Percentiles rank a stretch among this genome's conserved stretches.
phyloP scores from a whole-genome alignment of 2,329 filamentous ascomycete species.

The Botrytis deweyae region DNA sequence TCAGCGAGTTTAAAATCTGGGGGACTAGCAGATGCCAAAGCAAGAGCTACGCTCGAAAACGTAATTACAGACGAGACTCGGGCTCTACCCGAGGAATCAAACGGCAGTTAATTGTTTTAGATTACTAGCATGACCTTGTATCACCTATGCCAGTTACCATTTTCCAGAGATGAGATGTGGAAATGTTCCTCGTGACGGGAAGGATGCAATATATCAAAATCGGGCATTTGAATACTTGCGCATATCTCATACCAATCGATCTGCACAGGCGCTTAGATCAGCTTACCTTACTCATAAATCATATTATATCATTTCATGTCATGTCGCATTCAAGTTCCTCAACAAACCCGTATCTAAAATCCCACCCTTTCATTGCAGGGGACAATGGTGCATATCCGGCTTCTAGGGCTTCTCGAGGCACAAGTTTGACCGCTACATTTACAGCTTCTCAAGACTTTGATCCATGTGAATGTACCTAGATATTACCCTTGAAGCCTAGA shows the following conservation, averaged over 20 bases:
- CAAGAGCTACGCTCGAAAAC: slow-evolving; percentile 29
- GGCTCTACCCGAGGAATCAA: slow-evolving; percentile 4
- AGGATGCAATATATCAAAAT: slow-evolving; percentile 5
- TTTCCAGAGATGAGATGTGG: slow-evolving; percentile 9
- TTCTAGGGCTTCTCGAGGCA: background rate
- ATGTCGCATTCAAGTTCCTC: background rate
- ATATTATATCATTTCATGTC: background rate
- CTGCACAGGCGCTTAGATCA: slow-evolving; percentile 19
- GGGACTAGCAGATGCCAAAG: slow-evolving; percentile 13
- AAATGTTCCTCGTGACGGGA: slow-evolving; percentile 8
- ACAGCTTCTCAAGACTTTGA: background rate
- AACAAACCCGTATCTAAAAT: background rate
- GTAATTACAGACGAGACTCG: slow-evolving; percentile 33
- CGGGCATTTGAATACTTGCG: slow-evolving; percentile 7
- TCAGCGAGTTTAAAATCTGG: slow-evolving; percentile 23
- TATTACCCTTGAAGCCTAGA: slow-evolving; percentile 1
- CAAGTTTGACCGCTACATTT: slow-evolving; percentile 22
- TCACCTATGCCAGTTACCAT: background rate
- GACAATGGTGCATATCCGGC: background rate
- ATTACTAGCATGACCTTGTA: slow-evolving; percentile 15
- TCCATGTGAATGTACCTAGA: background rate
- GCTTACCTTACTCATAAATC: slow-evolving; percentile 8
- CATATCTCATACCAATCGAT: slow-evolving; percentile 4
- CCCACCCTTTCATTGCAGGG: background rate
- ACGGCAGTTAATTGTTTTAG: slow-evolving; percentile 13